Percentiles rank a stretch among this genome's conserved stretches.
Conservation (phyloP, 2,329 filamentous ascomycete genomes). For the Aspergillus clavatus region DNA sequence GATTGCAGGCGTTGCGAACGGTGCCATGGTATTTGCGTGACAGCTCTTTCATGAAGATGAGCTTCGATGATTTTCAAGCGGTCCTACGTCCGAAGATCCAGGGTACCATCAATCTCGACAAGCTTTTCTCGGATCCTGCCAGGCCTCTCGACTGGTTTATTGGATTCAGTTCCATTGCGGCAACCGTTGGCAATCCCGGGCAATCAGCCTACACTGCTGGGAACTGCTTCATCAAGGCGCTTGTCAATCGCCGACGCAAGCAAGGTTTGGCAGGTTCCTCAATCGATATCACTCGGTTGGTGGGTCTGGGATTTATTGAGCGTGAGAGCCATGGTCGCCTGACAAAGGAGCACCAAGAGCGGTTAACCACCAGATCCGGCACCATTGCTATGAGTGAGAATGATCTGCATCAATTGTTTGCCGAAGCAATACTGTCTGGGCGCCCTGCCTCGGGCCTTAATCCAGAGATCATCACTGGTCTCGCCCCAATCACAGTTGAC, state of each 20-base stretch:
- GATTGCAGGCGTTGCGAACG: conserved; percentile 35
- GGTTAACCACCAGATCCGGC: neutral
- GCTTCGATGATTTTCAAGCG: neutral
- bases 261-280: neutral
- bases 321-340: neutral
- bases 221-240: neutral
- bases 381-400: neutral
- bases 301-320: neutral
- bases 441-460: neutral
- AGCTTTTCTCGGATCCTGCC: neutral
- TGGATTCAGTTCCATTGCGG: neutral
- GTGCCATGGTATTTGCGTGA: conserved; percentile 25
- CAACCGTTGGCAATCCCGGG: neutral
- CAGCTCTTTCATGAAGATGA: neutral
- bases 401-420: neutral
- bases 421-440: neutral
- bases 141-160: neutral
- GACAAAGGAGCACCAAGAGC: neutral
- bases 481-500: too few relatives aligned
- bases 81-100: neutral
- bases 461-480: neutral
- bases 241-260: neutral
- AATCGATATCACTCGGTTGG: neutral
- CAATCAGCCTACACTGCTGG: neutral
- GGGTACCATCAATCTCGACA: neutral